These are phyloP conservation scores for Prunus armeniaca DNA, from an alignment of 306 rosid species.

Conservation along the genomic window DNA sequence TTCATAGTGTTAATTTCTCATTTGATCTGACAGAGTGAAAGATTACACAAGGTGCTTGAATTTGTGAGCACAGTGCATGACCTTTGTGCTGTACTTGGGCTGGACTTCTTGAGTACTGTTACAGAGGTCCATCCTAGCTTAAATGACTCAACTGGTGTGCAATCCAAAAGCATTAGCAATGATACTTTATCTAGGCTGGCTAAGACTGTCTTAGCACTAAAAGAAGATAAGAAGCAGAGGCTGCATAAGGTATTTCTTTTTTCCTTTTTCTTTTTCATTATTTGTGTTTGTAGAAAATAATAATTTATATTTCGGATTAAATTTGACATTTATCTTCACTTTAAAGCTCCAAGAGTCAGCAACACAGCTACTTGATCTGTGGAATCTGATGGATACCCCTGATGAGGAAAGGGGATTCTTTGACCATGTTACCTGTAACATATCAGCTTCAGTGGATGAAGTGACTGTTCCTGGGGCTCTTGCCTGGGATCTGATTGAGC, in stretches of 20 bases:
- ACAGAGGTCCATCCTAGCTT: slow-evolving; percentile 98
- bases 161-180: slow-evolving; percentile 93
- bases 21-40: slow-evolving; percentile 65
- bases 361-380: slow-evolving; percentile 82
- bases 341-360: slow-evolving; percentile 95
- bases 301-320: neutral
- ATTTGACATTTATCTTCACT: slow-evolving; percentile 17
- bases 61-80: slow-evolving; percentile 88
- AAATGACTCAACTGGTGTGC: slow-evolving; percentile 82
- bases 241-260: slow-evolving; percentile 51
- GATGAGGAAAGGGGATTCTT: slow-evolving; percentile 79
- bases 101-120: slow-evolving; percentile 92
- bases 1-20: slow-evolving; percentile 25
- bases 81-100: slow-evolving; percentile 95
- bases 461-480: slow-evolving; percentile 97
- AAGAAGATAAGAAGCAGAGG: slow-evolving; percentile 83
- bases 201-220: slow-evolving; percentile 63
- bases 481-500: slow-evolving; percentile 87
- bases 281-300: neutral
- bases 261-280: neutral
- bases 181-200: slow-evolving; percentile 87
- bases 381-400: slow-evolving; percentile 99
- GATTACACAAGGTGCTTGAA: slow-evolving; percentile 85
- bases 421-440: slow-evolving; percentile 95
- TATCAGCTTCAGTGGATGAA: slow-evolving; percentile 94